Evolutionary conservation across 148 eudicot genomes (phyloP).

Genomic region (Diospyros kaki): DNA sequence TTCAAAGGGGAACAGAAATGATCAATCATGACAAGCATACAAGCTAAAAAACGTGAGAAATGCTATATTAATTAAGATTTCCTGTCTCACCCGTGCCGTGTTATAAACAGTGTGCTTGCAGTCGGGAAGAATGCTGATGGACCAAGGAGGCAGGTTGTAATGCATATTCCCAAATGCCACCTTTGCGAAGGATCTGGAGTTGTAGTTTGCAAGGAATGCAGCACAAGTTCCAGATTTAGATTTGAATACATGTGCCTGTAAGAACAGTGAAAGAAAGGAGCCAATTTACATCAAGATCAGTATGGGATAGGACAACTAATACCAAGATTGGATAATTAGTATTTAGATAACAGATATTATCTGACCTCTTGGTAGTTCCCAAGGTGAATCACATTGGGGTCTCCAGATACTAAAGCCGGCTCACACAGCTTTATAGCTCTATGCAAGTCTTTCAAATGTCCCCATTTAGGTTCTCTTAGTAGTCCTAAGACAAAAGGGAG

Average conservation of each 20-base stretch:
- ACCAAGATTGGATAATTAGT: background rate
- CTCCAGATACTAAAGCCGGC: constrained; percentile 61
- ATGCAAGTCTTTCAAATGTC: constrained; percentile 76
- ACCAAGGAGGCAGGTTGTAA: constrained; percentile 77
- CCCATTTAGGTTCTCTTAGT: constrained; percentile 76
- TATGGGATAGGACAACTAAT: background rate
- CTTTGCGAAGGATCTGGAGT: constrained; percentile 40
- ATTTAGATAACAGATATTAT: constrained; percentile 2
- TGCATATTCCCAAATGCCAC: constrained; percentile 47
- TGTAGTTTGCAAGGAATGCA: constrained; percentile 76
- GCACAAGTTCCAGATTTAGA: constrained; percentile 67
- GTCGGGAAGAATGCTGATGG: constrained; percentile 91
- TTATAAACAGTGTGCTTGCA: constrained; percentile 75
- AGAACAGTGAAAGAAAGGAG: background rate
- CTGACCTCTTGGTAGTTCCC: constrained; percentile 71
- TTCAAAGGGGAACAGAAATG: background rate
- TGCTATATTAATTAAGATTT: background rate
- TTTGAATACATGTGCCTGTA: constrained; percentile 63
- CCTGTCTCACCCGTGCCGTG: constrained; percentile 62
- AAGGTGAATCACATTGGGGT: constrained; percentile 40
- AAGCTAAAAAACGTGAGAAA: background rate
- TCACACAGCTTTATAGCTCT: constrained; percentile 80
- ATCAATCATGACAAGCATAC: background rate
- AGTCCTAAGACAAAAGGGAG: constrained; percentile 37
- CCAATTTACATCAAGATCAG: background rate